A percentile compares a stretch with the other conserved stretches of the same genome.
phyloP scores from a whole-genome alignment of 306 rosid genomes.

The Cucumis sativus region Cucumber_9930_V3 NC_026657.2:25976501-25977000 shows the following conservation, averaged over 20 bases:
- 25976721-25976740: too few relatives aligned
- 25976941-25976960: not conserved
- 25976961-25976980: not conserved
- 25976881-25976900: not conserved
- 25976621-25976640: not conserved
- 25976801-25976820: not conserved
- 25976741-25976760: not conserved
- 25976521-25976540: not conserved
- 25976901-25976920: not conserved
- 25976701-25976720: too few relatives aligned
- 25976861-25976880: not conserved
- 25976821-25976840: not conserved
- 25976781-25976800: not conserved
- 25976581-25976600: not conserved
- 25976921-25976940: too few relatives aligned
- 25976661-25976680: not conserved
- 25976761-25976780: not conserved
- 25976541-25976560: not conserved
- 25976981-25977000: not conserved
- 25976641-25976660: not conserved
- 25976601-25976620: not conserved
- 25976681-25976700: too few relatives aligned
- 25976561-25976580: not conserved
- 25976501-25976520: too few relatives aligned
- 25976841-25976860: not conserved